These are phyloP conservation scores for Tephrocybe rancida DNA, from an alignment of 768 basidiomycete species.

Conservation along the genomic window DNA sequence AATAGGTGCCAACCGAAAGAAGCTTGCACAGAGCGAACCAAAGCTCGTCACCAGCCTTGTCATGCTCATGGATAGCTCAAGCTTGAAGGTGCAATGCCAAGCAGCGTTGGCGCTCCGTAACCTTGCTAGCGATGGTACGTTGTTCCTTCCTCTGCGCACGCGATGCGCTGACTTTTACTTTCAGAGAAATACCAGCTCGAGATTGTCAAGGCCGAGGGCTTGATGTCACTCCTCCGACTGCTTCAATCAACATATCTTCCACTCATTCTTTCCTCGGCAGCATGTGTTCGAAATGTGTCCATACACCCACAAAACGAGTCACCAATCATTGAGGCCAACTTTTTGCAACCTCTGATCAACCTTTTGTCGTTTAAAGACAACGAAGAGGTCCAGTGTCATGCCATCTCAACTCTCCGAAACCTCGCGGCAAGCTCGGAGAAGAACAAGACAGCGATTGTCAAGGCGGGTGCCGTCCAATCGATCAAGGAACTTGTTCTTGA, in stretches of 20 bases:
- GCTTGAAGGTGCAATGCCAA: constrained; percentile 98
- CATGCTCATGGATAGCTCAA: constrained; percentile 94
- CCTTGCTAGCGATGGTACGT: constrained; percentile 91
- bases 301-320: constrained; percentile 99
- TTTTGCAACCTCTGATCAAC: constrained; percentile 94
- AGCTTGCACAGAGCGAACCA: constrained; percentile 91
- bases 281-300: constrained; percentile 98
- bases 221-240: constrained; percentile 89
- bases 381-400: constrained; percentile 99
- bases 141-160: neutral
- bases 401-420: constrained; percentile 95
- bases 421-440: constrained; percentile 96
- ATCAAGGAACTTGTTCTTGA: constrained; percentile 96
- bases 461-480: constrained; percentile 94
- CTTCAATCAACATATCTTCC: constrained; percentile 97
- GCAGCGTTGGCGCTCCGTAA: constrained; percentile 95
- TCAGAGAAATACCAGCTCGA: constrained; percentile 98
- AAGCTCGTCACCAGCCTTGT: constrained; percentile 94
- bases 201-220: constrained; percentile 94
- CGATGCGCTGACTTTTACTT: constrained; percentile 2
- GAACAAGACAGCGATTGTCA: constrained; percentile 97
- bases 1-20: constrained; percentile 85
- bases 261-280: constrained; percentile 96
- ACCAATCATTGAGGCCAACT: constrained; percentile 98
- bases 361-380: constrained; percentile 98